phyloP scores from a whole-genome alignment of 352 stramenopile genomes.

The Saprolegnia parasitica region DNA sequence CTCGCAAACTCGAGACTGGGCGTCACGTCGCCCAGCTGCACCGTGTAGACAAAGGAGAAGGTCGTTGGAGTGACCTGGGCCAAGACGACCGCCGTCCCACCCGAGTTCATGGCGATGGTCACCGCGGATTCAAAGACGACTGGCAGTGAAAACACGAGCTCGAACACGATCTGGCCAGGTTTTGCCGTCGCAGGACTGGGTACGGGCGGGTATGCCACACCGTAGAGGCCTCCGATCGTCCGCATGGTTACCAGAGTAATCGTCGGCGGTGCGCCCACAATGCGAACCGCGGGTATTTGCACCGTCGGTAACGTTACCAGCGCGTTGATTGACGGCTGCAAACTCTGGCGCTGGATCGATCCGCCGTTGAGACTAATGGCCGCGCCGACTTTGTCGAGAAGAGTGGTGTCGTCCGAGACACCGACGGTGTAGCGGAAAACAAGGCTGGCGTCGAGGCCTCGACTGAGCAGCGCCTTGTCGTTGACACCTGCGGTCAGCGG shows the following conservation, averaged over 20 bases:
- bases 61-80: conserved; percentile 44
- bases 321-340: conserved; percentile 36
- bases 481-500: conserved; percentile 42
- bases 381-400: conserved; percentile 35
- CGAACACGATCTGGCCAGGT: conserved; percentile 66
- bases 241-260: conserved; percentile 48
- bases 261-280: conserved; percentile 45
- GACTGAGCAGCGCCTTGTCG: conserved; percentile 36
- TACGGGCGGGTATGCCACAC: conserved; percentile 49
- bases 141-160: conserved; percentile 51
- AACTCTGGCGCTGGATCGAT: conserved; percentile 37
- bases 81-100: conserved; percentile 43
- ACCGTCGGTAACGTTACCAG: conserved; percentile 36
- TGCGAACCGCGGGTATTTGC: conserved; percentile 34
- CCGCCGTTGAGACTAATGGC: conserved; percentile 34
- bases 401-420: conserved; percentile 32
- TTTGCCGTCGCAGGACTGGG: conserved; percentile 46
- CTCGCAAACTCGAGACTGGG: conserved; percentile 51
- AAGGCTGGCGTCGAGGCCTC: conserved; percentile 39
- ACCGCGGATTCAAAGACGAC: conserved; percentile 46
- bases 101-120: conserved; percentile 53
- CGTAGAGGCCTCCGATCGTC: conserved; percentile 48
- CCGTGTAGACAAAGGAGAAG: conserved; percentile 59
- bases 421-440: conserved; percentile 59
- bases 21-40: conserved; percentile 51